Evolutionary conservation across 805 yeast genomes (phyloP), one percentile per base, ranked within the genome.

Genomic region (Myxozyma melibiosi): DNA sequence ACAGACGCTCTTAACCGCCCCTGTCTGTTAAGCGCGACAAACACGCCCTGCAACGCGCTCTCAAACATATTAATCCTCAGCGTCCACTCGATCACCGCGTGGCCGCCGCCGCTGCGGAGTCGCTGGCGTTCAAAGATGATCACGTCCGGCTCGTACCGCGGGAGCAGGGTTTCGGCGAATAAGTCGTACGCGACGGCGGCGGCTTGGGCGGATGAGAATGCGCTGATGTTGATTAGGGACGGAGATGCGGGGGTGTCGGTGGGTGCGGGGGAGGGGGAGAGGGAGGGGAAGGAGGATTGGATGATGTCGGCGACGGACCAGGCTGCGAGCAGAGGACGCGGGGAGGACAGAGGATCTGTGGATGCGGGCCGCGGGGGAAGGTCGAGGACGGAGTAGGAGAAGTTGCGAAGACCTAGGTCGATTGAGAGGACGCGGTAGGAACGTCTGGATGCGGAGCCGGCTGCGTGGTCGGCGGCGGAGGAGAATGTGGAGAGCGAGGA

Each of bases 101-200:
- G 69, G 2, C 77, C 72, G 0, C 82, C 77, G 63, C 67, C 70
- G 0, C 80, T 74, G 53, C 85, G 69, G 28, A 74, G 73, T 43
- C 86, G 64, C 63, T 82, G 86, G 55, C 82, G 66, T 64, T 82
- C 86, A 4, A 81, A 68, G 9, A 80, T 63, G 3, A 78, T 71
- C 2, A 76, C 58, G 58, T 78, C 76, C 0, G 82, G 79, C 0
- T 57, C 24, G 0, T 31, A 48, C 47, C 35, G 27, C 14, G 58
- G 53, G 13, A 54, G 54, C 28, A 54, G 25, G 20, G 39, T 14
- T n/a, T 53, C 49, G 3, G 48, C 50, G 18, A 54, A 54, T 5
- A 45, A n/a, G 16, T 37, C 14, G 48, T 54, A 54, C 7, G 58
- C 53, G 7, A 54, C 28, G n/a, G 34, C 34, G 6, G 58, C 56